Evolutionary conservation across 2,329 filamentous ascomycete genomes (phyloP), one percentile per base, ranked within the genome.

Genomic region (Metarhizium robertsii): DNA sequence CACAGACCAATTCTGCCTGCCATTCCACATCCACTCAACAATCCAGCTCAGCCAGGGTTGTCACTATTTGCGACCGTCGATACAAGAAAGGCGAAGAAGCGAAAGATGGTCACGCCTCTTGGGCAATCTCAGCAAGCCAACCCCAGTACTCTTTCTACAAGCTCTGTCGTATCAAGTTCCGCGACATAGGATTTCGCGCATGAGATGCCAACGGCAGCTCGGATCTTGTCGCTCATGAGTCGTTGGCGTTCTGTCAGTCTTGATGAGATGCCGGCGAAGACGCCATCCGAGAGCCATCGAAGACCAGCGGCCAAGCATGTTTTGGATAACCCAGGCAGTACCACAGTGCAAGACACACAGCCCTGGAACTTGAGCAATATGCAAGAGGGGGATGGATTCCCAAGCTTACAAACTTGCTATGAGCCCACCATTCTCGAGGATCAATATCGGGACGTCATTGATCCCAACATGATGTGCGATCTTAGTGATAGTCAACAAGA

Each of bases 1-100:
- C 53, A 55, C 20, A 54, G 55, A 7, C 36, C 57, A 2, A 56
- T 61, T 25, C 40, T 62, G 25, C 61, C 60, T 3, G 59, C 61
- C 2, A 48, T 50, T n/a, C 29, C 32, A 18, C 48, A 47, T 30
- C 13, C 52, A 49, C 29, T 42, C 43, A 45, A 16, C 32, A 34
- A 25, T 29, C 32, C n/a, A 14, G n/a, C 16, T 6, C 42, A 45
- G 42, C 42, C 42, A 20, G 16, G 3, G 20, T 6, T 20, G 18
- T 45, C 42, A 29, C 4, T 48, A 8, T 46, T 20, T n/a, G 14
- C 45, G 8, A 25, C 29, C 34, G 49, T 50, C 3, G 45, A 53
- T 2, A 32, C 43, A 16, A 48, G 46, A 49, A 53, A 32, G 2
- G 58, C 53, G 36, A 57, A 57, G 43, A 52, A 54, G 40, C 57